phyloP scores from a whole-genome alignment of 1,284 basidiomycete genomes.

The Apiotrichum laibachii region DNA sequence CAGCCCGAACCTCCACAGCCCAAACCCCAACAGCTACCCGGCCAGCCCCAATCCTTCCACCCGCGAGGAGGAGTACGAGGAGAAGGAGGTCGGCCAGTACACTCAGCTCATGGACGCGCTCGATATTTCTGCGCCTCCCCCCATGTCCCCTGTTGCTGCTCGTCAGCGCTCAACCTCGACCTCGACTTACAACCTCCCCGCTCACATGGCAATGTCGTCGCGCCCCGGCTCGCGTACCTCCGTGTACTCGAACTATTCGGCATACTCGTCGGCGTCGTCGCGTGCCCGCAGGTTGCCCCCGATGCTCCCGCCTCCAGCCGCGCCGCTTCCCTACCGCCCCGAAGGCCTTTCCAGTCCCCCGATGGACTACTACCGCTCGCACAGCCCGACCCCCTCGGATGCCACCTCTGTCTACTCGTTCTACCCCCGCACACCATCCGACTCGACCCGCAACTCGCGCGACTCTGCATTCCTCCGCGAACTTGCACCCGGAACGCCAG shows the following conservation, averaged over 20 bases:
- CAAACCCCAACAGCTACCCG: too few relatives aligned
- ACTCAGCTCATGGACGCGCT: constrained; percentile 12
- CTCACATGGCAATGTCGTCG: not conserved
- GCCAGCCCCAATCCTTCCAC: too few relatives aligned
- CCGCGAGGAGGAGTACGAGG: too few relatives aligned
- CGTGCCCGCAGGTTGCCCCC: constrained; percentile 3
- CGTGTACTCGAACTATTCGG: too few relatives aligned
- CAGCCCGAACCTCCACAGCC: too few relatives aligned
- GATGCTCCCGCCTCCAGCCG: constrained; percentile 14
- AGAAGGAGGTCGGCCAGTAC: not conserved
- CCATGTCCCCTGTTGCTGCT: not conserved
- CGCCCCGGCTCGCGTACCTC: not conserved
- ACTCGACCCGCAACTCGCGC: constrained; percentile 27
- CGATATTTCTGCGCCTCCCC: constrained; percentile 8
- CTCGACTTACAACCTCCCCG: not conserved
- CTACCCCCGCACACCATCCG: constrained; percentile 34
- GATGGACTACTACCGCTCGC: constrained; percentile 10
- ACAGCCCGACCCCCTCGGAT: constrained; percentile 38
- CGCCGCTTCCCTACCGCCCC: constrained; percentile 15
- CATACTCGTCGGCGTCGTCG: not conserved
- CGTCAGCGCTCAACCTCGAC: not conserved
- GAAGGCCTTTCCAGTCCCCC: constrained; percentile 7
- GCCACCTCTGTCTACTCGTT: constrained; percentile 26
- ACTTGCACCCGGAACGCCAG: not conserved
- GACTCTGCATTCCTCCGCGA: constrained; percentile 18